Evolutionary conservation across 2,329 filamentous ascomycete species (phyloP).

Genomic region (Dactylellina cionopaga): DNA sequence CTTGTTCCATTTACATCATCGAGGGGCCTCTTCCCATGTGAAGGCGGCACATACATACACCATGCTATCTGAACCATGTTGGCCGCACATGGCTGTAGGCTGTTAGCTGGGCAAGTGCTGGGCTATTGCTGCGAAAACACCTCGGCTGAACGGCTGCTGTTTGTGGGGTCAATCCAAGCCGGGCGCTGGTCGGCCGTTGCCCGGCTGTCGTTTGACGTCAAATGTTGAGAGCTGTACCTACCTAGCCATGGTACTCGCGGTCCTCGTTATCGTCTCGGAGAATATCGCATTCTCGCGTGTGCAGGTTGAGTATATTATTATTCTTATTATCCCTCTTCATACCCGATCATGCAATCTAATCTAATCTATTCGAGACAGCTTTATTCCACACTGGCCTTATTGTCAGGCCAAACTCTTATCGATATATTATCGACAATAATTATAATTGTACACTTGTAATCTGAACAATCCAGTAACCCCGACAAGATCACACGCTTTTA

Average conservation of each 20-base stretch:
- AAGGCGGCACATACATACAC: conserved; percentile 28
- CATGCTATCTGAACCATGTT: conserved; percentile 7
- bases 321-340: too few relatives aligned
- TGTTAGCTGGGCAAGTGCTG: background rate
- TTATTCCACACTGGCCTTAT: too few relatives aligned
- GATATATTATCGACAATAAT: too few relatives aligned
- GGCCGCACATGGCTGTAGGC: conserved; percentile 4
- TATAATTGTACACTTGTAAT: too few relatives aligned
- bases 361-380: background rate
- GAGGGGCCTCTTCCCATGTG: background rate
- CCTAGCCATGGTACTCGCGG: background rate
- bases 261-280: conserved; percentile 45
- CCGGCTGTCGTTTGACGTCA: conserved; percentile 34
- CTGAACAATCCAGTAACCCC: too few relatives aligned
- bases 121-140: conserved; percentile 16
- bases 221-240: background rate
- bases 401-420: too few relatives aligned
- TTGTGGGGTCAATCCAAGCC: conserved; percentile 12
- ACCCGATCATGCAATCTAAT: background rate
- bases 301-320: background rate
- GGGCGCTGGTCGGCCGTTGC: conserved; percentile 41
- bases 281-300: conserved; percentile 33
- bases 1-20: background rate
- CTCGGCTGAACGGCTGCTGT: conserved; percentile 50
- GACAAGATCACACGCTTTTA: conserved; percentile 2